Base-by-base conservation (phyloP, 345 rosid species). In the Pistacia atlantica region DNA sequence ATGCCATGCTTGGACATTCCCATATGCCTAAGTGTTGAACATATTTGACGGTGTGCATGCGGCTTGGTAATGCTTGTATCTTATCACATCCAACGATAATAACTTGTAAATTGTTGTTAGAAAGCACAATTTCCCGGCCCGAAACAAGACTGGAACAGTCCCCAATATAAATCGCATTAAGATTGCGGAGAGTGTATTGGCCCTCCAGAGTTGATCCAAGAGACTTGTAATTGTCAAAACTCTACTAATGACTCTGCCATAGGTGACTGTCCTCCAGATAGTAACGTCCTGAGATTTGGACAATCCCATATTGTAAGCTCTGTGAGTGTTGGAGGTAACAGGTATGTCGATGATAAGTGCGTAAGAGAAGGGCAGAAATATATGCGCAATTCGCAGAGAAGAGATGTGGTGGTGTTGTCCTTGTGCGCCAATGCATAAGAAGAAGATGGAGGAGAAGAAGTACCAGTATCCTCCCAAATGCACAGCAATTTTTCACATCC, bases 401-500 rank as follows among this genome's bases (percentile, higher is more conserved):
- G 62, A 58, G 62, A 58, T n/a, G 62, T 20, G 33, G 1, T 6
- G 5, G 31, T 58, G 28, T 1, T 31, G 33, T 31, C 33, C 33
- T 58, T 58, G 65, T 61, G 2, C 3, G 1, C 38, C 38, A 11
- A 4, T 25, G 13, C 3, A 49, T 11, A 1, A 46, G 37, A 8
- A 8, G 62, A 58, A 58, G 11, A 58, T 20, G n/a, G n/a, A n/a
- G 25, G 11, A 8, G 65, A 61, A 11, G 37, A 5, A 58, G 28
- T 8, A 4, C 2, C 11, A 4, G 38, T 11, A 28, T 28, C 37
- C 65, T 12, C 65, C 13, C 54, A 31, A 31, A 31, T 31, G 33
- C 7, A 35, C 76, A 77, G n/a, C 73, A 78, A 33, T 2, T 49
- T 65, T 65, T 58, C 56, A 67, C 81, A 72, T 33, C 25, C 57